Percentiles rank a stretch among this genome's conserved stretches.
Evolutionary conservation across 331 rosid genomes (phyloP).

Genomic region (Telfairia occidentalis): DNA sequence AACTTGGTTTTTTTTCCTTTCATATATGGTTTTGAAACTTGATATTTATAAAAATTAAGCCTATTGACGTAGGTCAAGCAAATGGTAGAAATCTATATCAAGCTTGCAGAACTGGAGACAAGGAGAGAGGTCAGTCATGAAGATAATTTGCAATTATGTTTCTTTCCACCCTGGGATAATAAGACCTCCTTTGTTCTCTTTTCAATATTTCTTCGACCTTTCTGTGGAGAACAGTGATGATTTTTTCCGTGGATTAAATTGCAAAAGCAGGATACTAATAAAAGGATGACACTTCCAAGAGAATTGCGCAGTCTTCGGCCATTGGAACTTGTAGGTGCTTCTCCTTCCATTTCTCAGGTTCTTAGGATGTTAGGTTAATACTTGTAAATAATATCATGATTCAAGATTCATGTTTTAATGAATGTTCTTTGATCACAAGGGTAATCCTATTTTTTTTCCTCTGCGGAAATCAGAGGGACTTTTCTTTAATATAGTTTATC

Average conservation of each 20-base stretch:
- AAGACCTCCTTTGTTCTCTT: neutral
- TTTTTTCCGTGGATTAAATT: constrained; percentile 14
- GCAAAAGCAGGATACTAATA: constrained; percentile 71
- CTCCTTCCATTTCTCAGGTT: neutral
- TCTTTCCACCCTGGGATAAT: constrained; percentile 1
- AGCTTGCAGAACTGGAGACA: constrained; percentile 90
- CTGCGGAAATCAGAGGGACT: neutral
- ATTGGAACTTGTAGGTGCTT: constrained; percentile 67
- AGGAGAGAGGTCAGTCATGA: constrained; percentile 55
- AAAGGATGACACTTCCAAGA: constrained; percentile 66
- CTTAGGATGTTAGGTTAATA: neutral
- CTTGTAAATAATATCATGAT: neutral
- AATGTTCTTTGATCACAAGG: neutral
- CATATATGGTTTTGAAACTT: neutral
- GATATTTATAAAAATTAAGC: neutral
- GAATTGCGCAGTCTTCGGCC: constrained; percentile 59
- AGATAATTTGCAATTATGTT: constrained; percentile 11
- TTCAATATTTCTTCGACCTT: neutral
- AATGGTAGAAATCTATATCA: constrained; percentile 95
- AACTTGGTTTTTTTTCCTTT: neutral
- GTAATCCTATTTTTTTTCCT: neutral
- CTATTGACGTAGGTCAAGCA: constrained; percentile 49
- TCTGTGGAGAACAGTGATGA: neutral
- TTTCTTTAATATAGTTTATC: neutral
- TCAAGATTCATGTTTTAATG: neutral